Percentiles rank a stretch among this genome's conserved stretches.
These are phyloP conservation scores for Aquilaria malaccensis DNA, from an alignment of 345 rosid species.

Conservation along the genomic window DNA sequence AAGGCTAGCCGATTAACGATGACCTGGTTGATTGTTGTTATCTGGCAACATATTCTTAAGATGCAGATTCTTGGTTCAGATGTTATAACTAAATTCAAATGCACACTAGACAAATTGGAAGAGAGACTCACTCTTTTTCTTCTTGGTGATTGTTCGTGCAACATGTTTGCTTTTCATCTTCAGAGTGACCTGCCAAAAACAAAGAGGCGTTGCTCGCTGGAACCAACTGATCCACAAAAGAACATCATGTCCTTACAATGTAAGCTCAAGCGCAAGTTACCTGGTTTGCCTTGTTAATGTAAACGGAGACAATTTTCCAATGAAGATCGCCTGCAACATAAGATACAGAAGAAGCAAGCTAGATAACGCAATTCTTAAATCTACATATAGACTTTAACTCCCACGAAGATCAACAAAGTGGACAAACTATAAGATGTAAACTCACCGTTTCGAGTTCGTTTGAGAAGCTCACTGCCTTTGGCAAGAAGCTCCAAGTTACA, in stretches of 20 bases:
- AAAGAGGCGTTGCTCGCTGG: neutral
- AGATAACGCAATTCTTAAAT: neutral
- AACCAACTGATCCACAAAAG: neutral
- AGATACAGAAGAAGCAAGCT: neutral
- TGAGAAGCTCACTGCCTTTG: slow-evolving; percentile 78
- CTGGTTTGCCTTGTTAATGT: slow-evolving; percentile 60
- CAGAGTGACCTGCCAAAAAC: slow-evolving; percentile 49
- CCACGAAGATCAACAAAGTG: neutral
- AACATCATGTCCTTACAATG: neutral
- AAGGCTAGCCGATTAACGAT: no score
- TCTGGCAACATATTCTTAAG: no score
- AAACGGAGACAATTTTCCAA: slow-evolving; percentile 86
- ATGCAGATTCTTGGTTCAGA: no score
- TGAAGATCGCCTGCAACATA: slow-evolving; percentile 76
- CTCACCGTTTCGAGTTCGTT: slow-evolving; percentile 84
- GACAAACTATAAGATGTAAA: neutral
- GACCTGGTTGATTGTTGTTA: no score
- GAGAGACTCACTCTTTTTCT: slow-evolving; percentile 62
- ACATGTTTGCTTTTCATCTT: slow-evolving; percentile 92
- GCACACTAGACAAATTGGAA: no score
- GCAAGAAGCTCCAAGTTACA: slow-evolving; percentile 72
- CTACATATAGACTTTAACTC: no score
- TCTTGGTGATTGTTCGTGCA: slow-evolving; percentile 76
- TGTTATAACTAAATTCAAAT: no score
- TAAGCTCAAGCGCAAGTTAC: slow-evolving; percentile 10